phyloP scores from a whole-genome alignment of 495 filamentous ascomycete species.

The Thermochaetoides thermophila region DNA sequence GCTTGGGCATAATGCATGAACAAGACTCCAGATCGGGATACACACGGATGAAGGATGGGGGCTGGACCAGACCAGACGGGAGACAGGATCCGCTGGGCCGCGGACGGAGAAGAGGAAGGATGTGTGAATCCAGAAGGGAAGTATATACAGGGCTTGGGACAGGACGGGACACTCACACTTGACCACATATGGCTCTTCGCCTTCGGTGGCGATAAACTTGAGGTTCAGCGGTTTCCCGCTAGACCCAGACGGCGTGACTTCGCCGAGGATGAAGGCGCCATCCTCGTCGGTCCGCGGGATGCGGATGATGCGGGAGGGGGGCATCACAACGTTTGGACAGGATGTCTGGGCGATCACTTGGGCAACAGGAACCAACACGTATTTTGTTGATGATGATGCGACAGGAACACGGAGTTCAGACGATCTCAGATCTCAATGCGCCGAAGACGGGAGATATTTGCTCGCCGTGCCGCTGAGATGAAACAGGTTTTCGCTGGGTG shows the following conservation, averaged over 20 bases:
- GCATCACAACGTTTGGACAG: background rate
- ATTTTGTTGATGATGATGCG: no score
- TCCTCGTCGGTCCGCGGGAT: conserved; percentile 41
- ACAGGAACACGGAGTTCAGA: no score
- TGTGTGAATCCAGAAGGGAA: background rate
- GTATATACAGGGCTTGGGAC: no score
- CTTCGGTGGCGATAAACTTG: conserved; percentile 54
- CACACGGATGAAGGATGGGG: no score
- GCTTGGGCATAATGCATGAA: conserved; percentile 1
- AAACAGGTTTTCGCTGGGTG: conserved; percentile 6
- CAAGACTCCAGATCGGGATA: background rate
- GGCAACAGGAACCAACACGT: no score
- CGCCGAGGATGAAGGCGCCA: conserved; percentile 40
- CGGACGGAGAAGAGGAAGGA: background rate
- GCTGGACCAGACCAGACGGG: no score
- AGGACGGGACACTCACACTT: conserved; percentile 43
- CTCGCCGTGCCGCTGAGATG: conserved; percentile 3
- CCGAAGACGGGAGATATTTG: no score
- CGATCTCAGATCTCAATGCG: no score
- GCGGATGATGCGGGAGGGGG: conserved; percentile 28
- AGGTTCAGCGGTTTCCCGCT: conserved; percentile 43
- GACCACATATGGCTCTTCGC: conserved; percentile 42
- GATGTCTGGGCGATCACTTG: conserved; percentile 3
- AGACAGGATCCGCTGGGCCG: background rate
- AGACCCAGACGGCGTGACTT: conserved; percentile 33